Evolutionary conservation across 2,329 filamentous ascomycete genomes (phyloP).

Genomic region (Microsporum audouinii): DNA sequence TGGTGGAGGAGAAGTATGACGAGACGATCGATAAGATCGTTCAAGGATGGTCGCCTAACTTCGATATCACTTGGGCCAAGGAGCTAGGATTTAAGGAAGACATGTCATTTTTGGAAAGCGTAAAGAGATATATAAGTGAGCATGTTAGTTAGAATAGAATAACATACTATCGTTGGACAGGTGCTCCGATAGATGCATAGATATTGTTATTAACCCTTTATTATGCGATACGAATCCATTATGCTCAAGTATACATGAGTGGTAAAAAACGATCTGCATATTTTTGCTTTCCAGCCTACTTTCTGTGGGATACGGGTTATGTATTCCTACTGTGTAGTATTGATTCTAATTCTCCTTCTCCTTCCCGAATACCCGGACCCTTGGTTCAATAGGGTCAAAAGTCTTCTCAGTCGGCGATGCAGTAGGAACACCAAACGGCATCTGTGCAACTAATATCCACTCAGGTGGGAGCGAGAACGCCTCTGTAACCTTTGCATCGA

Average conservation of each 20-base stretch:
- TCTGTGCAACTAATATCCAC: slow-evolving; percentile 71
- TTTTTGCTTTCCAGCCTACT: no score
- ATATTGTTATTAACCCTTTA: not conserved
- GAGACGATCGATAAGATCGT: slow-evolving; percentile 46
- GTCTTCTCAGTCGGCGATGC: slow-evolving; percentile 51
- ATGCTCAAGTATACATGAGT: not conserved
- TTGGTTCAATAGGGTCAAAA: slow-evolving; percentile 53
- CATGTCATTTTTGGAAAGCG: slow-evolving; percentile 32
- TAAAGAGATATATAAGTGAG: slow-evolving; percentile 28
- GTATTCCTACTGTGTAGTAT: not conserved
- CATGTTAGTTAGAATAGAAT: slow-evolving; percentile 17
- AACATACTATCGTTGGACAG: not conserved
- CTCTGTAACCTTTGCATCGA: slow-evolving; percentile 58
- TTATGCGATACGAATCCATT: not conserved
- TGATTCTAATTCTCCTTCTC: not conserved
- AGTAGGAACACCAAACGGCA: slow-evolving; percentile 60
- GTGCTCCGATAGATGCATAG: not conserved
- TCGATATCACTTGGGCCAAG: slow-evolving; percentile 45
- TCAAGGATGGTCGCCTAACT: slow-evolving; percentile 48
- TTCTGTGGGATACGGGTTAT: no score
- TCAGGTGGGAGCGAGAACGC: slow-evolving; percentile 58
- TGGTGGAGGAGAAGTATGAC: slow-evolving; percentile 46
- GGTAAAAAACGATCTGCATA: no score
- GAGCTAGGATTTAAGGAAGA: slow-evolving; percentile 37
- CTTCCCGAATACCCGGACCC: slow-evolving; percentile 50